Evolutionary conservation across 1,139 yeast genomes (phyloP).

Genomic region (Lodderomyces parapsilosis): DNA sequence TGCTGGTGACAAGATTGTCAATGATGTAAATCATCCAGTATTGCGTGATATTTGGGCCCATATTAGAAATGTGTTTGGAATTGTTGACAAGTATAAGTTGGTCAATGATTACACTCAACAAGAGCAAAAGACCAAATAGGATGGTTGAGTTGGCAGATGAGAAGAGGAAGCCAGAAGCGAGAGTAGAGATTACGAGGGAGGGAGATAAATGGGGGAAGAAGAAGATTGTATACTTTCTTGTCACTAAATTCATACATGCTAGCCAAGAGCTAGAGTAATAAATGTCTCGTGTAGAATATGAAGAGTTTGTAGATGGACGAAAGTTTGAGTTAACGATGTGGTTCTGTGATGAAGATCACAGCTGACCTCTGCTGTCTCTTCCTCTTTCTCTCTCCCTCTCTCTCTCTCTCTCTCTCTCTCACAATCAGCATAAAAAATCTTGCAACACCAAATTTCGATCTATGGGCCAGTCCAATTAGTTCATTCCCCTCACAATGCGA

Average conservation of each 20-base stretch:
- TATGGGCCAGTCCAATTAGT: neutral
- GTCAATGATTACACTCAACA: constrained; percentile 34
- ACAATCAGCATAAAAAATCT: too few relatives aligned
- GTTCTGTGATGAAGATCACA: too few relatives aligned
- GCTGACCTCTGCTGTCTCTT: too few relatives aligned
- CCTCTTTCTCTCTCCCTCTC: too few relatives aligned
- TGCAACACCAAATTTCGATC: neutral
- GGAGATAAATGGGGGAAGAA: constrained; percentile 2
- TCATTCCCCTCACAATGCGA: neutral
- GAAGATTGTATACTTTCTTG: neutral
- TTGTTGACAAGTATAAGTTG: constrained; percentile 29
- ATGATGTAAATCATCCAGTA: constrained; percentile 58
- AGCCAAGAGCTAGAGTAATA: constrained; percentile 1
- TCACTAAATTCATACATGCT: neutral
- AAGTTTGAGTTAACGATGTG: too few relatives aligned
- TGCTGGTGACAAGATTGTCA: constrained; percentile 62
- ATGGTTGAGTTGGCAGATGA: neutral
- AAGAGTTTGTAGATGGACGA: too few relatives aligned
- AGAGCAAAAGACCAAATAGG: constrained; percentile 6
- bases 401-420: neutral
- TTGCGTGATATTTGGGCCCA: constrained; percentile 62
- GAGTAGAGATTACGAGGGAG: neutral
- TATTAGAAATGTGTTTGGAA: constrained; percentile 48
- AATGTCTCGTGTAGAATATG: neutral
- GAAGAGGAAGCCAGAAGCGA: constrained; percentile 2